A percentile compares a stretch with the other conserved stretches of the same genome.
These are phyloP conservation scores for Echinochloa phyllopogon DNA, from an alignment of 176 grass and related monocot genomes.

Conservation along the genomic window DNA sequence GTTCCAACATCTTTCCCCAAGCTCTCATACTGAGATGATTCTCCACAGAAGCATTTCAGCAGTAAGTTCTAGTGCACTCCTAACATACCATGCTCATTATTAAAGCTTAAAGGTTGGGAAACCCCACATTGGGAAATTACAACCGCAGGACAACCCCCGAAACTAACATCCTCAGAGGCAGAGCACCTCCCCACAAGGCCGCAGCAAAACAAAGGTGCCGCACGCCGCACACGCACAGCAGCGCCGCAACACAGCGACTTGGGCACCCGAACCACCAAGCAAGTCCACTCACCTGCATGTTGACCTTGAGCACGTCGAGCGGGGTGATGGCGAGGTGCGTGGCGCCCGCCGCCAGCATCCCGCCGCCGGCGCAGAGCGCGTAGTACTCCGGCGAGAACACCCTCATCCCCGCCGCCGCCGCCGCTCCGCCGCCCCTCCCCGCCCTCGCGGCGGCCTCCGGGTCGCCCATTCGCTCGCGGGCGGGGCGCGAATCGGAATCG, in stretches of 20 bases:
- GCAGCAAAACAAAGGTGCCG: background rate
- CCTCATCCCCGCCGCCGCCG: constrained; percentile 49
- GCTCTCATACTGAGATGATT: background rate
- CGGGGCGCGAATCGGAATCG: constrained; percentile 21
- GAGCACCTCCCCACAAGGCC: background rate
- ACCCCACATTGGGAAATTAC: background rate
- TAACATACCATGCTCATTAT: background rate
- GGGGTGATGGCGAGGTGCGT: constrained; percentile 95
- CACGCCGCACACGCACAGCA: background rate
- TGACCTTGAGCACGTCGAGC: constrained; percentile 95
- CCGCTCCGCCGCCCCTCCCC: constrained; percentile 11
- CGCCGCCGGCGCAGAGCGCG: constrained; percentile 81
- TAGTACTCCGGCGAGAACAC: constrained; percentile 94
- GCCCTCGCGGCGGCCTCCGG: constrained; percentile 34
- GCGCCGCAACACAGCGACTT: background rate
- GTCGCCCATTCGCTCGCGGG: constrained; percentile 34
- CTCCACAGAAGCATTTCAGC: background rate
- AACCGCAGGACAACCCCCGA: background rate
- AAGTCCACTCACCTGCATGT: constrained; percentile 74
- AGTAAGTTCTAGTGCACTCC: background rate
- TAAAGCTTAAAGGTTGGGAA: background rate
- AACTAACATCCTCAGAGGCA: background rate
- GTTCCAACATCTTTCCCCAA: background rate
- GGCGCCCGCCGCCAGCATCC: constrained; percentile 87
- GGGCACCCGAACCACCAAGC: background rate